phyloP scores from a whole-genome alignment of 345 rosid species.

The Linum lewisii region DNA sequence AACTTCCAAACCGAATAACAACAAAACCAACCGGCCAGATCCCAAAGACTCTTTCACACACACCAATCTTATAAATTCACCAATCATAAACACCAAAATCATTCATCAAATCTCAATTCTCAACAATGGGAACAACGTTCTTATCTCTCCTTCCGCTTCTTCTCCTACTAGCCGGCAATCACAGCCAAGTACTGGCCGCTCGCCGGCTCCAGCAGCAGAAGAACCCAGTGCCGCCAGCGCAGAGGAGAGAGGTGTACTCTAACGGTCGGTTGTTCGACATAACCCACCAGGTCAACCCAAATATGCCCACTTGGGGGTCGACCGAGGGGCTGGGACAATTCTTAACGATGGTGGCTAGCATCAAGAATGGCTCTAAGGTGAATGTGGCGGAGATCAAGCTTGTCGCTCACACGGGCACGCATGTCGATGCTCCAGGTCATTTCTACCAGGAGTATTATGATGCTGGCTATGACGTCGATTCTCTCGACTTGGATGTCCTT shows the following conservation, averaged over 20 bases:
- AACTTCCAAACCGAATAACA: too few relatives aligned
- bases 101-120: too few relatives aligned
- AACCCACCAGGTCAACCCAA: conserved; percentile 25
- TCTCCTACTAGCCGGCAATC: background rate
- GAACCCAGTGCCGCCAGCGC: background rate
- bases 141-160: background rate
- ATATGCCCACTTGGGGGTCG: conserved; percentile 27
- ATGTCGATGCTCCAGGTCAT: conserved; percentile 50
- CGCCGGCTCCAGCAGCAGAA: background rate
- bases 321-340: conserved; percentile 32
- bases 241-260: background rate
- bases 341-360: conserved; percentile 27
- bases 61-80: too few relatives aligned
- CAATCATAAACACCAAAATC: too few relatives aligned
- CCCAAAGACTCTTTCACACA: too few relatives aligned
- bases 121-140: background rate
- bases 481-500: conserved; percentile 31
- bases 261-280: conserved; percentile 36
- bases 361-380: conserved; percentile 32
- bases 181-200: background rate
- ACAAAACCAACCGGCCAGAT: too few relatives aligned
- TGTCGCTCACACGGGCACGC: conserved; percentile 40
- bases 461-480: conserved; percentile 35
- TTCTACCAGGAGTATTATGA: conserved; percentile 33
- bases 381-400: conserved; percentile 30